Evolutionary conservation across 768 basidiomycete genomes (phyloP).

Genomic region (Macrolepiota albuminosa): DNA sequence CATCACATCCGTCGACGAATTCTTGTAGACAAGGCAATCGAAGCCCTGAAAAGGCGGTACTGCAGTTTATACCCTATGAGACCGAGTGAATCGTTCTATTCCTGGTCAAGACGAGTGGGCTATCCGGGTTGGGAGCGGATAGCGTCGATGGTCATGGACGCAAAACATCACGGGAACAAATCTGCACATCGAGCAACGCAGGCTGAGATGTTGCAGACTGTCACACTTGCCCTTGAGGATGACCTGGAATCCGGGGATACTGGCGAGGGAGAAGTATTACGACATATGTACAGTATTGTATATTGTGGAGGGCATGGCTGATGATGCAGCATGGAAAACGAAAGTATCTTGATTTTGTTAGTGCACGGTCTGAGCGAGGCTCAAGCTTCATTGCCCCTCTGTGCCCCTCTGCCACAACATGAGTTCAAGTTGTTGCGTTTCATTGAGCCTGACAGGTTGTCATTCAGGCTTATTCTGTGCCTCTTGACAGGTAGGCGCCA

Average conservation of each 20-base stretch:
- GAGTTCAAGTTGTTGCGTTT: background rate
- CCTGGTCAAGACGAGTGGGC: slow-evolving; percentile 3
- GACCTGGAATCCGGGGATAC: background rate
- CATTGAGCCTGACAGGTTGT: background rate
- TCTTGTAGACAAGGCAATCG: slow-evolving; percentile 4
- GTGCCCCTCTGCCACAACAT: background rate
- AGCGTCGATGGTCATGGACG: slow-evolving; percentile 4
- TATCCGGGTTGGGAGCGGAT: slow-evolving; percentile 3
- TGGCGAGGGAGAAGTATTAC: slow-evolving; percentile 1
- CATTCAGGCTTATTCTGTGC: background rate
- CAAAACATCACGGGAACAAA: slow-evolving; percentile 7
- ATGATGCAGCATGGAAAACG: background rate
- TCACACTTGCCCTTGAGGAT: slow-evolving; percentile 3
- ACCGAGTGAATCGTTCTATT: background rate
- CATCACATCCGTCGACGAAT: slow-evolving; percentile 7
- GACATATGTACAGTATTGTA: slow-evolving; percentile 6
- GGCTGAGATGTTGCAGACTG: slow-evolving; percentile 8
- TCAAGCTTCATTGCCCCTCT: background rate
- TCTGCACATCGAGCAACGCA: slow-evolving; percentile 6
- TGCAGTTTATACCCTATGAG: background rate
- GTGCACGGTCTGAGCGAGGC: background rate
- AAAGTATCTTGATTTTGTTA: background rate
- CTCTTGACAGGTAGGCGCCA: background rate
- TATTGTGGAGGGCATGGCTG: background rate
- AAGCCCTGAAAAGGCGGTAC: slow-evolving; percentile 2